Evolutionary conservation across 2,329 filamentous ascomycete species (phyloP), one percentile per base, ranked within the genome.

Genomic region (Fusarium illudens): DNA sequence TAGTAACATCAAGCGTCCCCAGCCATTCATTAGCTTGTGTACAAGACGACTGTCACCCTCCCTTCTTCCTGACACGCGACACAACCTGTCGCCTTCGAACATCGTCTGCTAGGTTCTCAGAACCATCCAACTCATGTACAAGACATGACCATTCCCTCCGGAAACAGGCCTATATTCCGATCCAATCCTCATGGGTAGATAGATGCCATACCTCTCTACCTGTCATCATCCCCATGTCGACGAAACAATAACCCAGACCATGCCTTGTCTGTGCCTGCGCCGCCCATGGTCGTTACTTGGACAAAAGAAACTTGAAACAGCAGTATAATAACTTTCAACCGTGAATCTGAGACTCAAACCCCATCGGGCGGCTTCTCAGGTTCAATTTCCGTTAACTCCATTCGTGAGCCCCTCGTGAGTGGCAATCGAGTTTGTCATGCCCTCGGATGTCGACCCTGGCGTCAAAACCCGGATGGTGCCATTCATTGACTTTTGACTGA

Each of bases 401-500:
- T 79, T 77, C 49, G 67, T 63, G 34, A 75, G 58, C 15, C 57
- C 67, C 36, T 75, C 72, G 22, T 77, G 74, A 9, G 59, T 58
- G 11, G 65, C 29, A 27, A 63, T 39, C 33, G 60, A 27, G 29
- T 39, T 51, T 20, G 58, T 56, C 15, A 65, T 63, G 55, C 67
- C 68, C 52, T 71, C 70, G 9, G 57, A 52, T 11, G 68, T 67
- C 25, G 67, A 60, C 11, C 64, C 64, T 15, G 70, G 53, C 13
- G 62, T 59, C 37, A 71, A 60, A 25, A 58, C 63, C 49, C 73
- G 74, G 17, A 62, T 71, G 9, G 67, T 72, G 27, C 79, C 80
- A 55, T 81, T 80, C 57, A 60, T 62, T 50, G 74, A 76, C 64
- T 75, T 68, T 59, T 79, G 76, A 64, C 82, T 83, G 20, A 75